Conservation (phyloP, 1,139 yeast species). For the Wickerhamomyces sp. region DNA sequence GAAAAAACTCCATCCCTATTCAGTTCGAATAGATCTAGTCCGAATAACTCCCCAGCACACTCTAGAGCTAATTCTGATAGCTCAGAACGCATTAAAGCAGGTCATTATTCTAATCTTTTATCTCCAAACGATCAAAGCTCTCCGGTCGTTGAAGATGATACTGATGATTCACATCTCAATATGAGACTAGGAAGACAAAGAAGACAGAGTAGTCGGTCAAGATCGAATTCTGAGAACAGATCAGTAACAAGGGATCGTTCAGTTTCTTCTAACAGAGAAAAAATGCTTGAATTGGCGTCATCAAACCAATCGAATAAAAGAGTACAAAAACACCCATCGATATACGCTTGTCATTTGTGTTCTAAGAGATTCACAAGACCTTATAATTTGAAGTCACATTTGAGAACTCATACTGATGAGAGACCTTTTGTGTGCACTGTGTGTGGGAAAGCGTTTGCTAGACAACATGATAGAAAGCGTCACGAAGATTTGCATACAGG, state of each 20-base stretch:
- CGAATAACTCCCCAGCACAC: constrained; percentile 18
- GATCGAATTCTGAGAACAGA: constrained; percentile 20
- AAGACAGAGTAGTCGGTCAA: constrained; percentile 14
- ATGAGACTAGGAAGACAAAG: constrained; percentile 22
- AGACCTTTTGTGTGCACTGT: constrained; percentile 82
- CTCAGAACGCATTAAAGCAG: constrained; percentile 17
- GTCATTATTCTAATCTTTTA: constrained; percentile 12
- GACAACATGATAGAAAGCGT: constrained; percentile 91
- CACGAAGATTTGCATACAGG: constrained; percentile 94
- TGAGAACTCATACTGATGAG: constrained; percentile 91
- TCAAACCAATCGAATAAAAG: constrained; percentile 46
- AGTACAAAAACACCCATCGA: constrained; percentile 72
- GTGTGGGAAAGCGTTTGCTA: constrained; percentile 92
- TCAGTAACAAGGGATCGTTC: constrained; percentile 27
- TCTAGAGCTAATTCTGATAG: constrained; percentile 16
- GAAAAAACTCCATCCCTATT: constrained; percentile 19
- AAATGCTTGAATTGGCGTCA: constrained; percentile 59
- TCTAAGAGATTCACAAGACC: constrained; percentile 88
- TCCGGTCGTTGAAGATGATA: constrained; percentile 3
- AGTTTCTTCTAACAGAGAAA: constrained; percentile 42
- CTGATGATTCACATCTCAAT: constrained; percentile 16
- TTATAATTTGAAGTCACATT: constrained; percentile 85
- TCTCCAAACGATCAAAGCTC: constrained; percentile 7
- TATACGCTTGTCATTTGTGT: constrained; percentile 80
- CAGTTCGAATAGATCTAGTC: constrained; percentile 21